phyloP scores from a whole-genome alignment of 2,329 filamentous ascomycete species.

The Diaporthe nobilis region DNA sequence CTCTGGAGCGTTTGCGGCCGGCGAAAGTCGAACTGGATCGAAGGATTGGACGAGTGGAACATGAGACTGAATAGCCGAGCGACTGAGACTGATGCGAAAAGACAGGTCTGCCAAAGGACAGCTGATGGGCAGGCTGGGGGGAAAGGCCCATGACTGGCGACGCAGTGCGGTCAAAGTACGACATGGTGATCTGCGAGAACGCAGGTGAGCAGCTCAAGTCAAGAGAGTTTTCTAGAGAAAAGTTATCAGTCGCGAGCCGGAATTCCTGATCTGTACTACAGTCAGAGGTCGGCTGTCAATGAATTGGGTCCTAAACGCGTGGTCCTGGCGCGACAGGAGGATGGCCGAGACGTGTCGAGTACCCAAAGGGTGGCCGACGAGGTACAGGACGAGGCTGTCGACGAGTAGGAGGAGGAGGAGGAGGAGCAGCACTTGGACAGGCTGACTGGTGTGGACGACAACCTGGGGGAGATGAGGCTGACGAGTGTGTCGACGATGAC shows the following conservation, averaged over 20 bases:
- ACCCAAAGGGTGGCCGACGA: constrained; percentile 8
- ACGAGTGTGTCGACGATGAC: constrained; percentile 34
- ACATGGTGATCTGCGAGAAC: constrained; percentile 54
- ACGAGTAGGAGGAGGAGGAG: background rate
- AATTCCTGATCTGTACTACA: constrained; percentile 38
- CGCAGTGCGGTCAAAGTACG: constrained; percentile 59
- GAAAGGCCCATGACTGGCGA: constrained; percentile 65
- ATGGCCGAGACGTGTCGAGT: constrained; percentile 26
- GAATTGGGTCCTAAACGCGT: constrained; percentile 27
- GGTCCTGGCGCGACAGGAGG: constrained; percentile 42
- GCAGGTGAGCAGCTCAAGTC: constrained; percentile 42
- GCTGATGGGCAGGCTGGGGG: constrained; percentile 58
- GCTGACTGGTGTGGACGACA: constrained; percentile 12
- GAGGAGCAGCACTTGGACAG: constrained; percentile 17
- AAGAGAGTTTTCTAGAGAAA: constrained; percentile 47
- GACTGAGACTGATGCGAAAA: constrained; percentile 56
- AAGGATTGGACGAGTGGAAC: constrained; percentile 49
- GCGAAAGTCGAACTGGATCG: constrained; percentile 55
- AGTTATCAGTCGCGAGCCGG: constrained; percentile 43
- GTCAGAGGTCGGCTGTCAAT: constrained; percentile 33
- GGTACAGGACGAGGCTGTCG: constrained; percentile 32
- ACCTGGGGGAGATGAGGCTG: constrained; percentile 42
- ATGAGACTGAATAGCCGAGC: constrained; percentile 52
- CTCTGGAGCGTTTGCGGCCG: constrained; percentile 82
- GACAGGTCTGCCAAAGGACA: constrained; percentile 56